phyloP scores from a whole-genome alignment of 495 filamentous ascomycete species.

The Xylaria cubensis region DNA sequence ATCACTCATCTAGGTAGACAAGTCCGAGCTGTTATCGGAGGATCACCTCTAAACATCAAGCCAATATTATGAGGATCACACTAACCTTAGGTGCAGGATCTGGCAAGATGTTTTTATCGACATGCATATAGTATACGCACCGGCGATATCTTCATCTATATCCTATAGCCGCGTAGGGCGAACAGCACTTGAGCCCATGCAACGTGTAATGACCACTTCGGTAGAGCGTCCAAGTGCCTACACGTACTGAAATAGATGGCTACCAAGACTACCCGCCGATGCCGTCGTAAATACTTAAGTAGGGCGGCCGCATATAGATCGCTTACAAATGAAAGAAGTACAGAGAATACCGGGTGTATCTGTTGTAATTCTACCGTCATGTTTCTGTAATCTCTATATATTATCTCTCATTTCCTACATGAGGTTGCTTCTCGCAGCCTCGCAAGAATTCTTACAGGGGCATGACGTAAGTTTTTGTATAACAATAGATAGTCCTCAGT shows the following conservation, averaged over 20 bases:
- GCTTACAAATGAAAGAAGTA: constrained; percentile 1
- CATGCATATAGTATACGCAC: constrained; percentile 23
- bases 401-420: background rate
- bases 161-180: constrained; percentile 16
- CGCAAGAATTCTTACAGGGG: constrained; percentile 7
- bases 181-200: constrained; percentile 9
- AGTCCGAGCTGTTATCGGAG: background rate
- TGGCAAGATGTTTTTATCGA: constrained; percentile 19
- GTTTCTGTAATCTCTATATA: background rate
- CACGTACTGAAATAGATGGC: background rate
- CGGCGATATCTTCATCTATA: constrained; percentile 14
- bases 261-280: constrained; percentile 14
- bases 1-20: background rate
- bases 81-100: constrained; percentile 15
- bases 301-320: constrained; percentile 11
- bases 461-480: constrained; percentile 15
- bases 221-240: constrained; percentile 8
- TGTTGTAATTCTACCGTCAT: constrained; percentile 10
- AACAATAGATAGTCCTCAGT: background rate
- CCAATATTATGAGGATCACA: background rate
- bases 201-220: constrained; percentile 3
- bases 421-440: constrained; percentile 11
- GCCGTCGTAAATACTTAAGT: constrained; percentile 18
- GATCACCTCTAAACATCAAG: background rate
- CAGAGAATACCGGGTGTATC: background rate